Evolutionary conservation across 345 rosid genomes (phyloP).

Genomic region (Gossypium rotundifolium): DNA sequence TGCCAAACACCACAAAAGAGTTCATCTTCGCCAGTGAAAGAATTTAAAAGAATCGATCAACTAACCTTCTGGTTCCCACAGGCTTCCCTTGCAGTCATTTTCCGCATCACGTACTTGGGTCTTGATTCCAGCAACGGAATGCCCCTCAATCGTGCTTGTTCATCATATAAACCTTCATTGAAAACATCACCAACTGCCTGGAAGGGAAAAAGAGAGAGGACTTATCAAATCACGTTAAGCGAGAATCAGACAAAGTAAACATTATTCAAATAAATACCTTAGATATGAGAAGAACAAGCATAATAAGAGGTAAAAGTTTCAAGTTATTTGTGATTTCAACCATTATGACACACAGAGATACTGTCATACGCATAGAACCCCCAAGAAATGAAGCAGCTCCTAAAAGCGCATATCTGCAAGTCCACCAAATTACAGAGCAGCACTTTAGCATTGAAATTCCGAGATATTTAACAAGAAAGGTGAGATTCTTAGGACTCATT

Average conservation of each 20-base stretch:
- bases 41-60: constrained; percentile 1
- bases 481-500: not conserved
- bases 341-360: constrained; percentile 93
- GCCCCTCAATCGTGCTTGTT: constrained; percentile 71
- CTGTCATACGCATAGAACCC: constrained; percentile 93
- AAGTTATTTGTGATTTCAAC: constrained; percentile 95
- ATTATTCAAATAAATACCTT: constrained; percentile 45
- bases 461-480: not conserved
- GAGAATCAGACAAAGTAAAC: not conserved
- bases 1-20: not conserved
- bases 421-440: constrained; percentile 15
- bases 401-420: constrained; percentile 76
- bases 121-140: constrained; percentile 86
- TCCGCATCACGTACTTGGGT: constrained; percentile 82
- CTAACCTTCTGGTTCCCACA: constrained; percentile 77
- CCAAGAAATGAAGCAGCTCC: constrained; percentile 99
- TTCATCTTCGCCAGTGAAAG: not conserved
- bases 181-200: constrained; percentile 99
- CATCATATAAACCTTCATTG: constrained; percentile 92
- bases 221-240: constrained; percentile 14
- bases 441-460: constrained; percentile 13
- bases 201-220: not conserved
- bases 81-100: constrained; percentile 69
- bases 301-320: constrained; percentile 86
- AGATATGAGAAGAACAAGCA: constrained; percentile 97